Evolutionary conservation across 2,329 filamentous ascomycete genomes (phyloP).

Genomic region (Hymenoscyphus fraxineus): DNA sequence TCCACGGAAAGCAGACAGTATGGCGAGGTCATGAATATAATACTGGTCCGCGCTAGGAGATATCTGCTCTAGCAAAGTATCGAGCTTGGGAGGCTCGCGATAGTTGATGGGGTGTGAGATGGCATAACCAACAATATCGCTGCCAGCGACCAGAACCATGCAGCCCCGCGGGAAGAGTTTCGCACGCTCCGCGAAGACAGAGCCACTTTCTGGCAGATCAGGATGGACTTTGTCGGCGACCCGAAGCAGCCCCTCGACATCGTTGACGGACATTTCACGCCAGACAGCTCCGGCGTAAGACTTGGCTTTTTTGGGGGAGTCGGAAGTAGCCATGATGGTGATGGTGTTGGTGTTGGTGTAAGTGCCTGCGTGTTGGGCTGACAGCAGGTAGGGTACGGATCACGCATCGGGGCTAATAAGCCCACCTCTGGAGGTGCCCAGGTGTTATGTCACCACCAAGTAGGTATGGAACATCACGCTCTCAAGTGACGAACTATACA

Average conservation of each 20-base stretch:
- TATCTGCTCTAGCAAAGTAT: background rate
- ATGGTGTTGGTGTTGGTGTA: no score
- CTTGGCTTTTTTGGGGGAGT: no score
- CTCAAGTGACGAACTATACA: no score
- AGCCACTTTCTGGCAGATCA: background rate
- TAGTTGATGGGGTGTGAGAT: constrained; percentile 2
- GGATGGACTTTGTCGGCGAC: background rate
- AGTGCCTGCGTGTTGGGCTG: no score
- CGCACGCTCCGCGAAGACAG: background rate
- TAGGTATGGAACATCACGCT: no score
- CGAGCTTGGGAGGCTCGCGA: background rate
- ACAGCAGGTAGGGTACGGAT: no score
- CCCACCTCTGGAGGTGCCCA: no score
- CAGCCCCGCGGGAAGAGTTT: constrained; percentile 3
- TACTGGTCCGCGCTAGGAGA: background rate
- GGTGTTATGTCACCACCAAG: no score
- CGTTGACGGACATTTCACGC: background rate
- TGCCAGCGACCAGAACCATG: background rate
- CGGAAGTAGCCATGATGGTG: no score
- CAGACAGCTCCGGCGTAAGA: background rate
- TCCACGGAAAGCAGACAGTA: background rate
- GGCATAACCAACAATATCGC: background rate
- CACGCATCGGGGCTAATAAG: no score
- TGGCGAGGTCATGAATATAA: constrained; percentile 4
- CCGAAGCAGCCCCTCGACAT: background rate